Conservation (phyloP, 1,284 basidiomycete genomes). For the Takashimella tepidaria region DNA sequence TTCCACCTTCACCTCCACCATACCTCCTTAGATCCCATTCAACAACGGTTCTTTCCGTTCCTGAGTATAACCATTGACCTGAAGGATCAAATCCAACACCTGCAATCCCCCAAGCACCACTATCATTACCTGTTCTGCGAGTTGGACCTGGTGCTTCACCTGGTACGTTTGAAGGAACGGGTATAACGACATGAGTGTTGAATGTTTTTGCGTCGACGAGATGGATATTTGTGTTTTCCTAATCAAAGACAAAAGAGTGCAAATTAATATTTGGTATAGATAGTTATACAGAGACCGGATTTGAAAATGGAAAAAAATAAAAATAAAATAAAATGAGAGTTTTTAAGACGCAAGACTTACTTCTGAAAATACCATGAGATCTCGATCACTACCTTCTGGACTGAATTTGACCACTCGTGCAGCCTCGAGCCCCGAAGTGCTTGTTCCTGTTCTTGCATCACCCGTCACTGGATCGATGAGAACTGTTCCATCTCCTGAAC, state of each 20-base stretch:
- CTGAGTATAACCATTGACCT: slow-evolving; percentile 46
- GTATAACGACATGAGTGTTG: slow-evolving; percentile 40
- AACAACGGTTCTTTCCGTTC: slow-evolving; percentile 45
- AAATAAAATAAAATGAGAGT: not conserved
- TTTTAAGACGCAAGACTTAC: slow-evolving; percentile 16
- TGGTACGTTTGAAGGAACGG: slow-evolving; percentile 28
- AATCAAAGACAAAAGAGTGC: too few species aligned
- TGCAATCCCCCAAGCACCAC: slow-evolving; percentile 37
- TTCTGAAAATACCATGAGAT: slow-evolving; percentile 47
- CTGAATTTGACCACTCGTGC: slow-evolving; percentile 47
- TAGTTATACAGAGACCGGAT: not conserved
- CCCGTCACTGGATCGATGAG: slow-evolving; percentile 33
- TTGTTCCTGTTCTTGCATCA: slow-evolving; percentile 18
- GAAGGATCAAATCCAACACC: slow-evolving; percentile 45
- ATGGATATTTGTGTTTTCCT: slow-evolving; percentile 46
- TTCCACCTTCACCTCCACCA: slow-evolving; percentile 32
- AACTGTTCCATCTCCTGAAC: slow-evolving; percentile 12
- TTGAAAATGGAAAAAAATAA: not conserved
- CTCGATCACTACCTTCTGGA: slow-evolving; percentile 41
- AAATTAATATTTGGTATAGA: not conserved
- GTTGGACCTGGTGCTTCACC: not conserved
- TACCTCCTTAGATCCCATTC: slow-evolving; percentile 45
- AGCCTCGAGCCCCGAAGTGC: slow-evolving; percentile 38
- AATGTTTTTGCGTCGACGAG: slow-evolving; percentile 47
- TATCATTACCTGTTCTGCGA: slow-evolving; percentile 24